Conservation (phyloP, 345 rosid genomes). For the Fremontodendron californicum region DNA sequence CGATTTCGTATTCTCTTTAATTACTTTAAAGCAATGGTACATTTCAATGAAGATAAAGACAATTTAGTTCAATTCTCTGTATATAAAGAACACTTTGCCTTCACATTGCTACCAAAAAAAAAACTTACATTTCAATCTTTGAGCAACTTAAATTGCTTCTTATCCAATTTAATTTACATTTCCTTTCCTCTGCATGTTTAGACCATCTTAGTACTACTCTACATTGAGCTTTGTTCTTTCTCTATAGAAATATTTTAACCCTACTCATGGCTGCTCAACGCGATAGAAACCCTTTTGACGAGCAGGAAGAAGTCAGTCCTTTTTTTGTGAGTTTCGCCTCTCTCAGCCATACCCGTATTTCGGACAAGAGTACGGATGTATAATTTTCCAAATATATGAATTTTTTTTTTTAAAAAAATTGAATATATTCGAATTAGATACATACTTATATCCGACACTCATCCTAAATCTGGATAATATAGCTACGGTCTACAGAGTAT, state of each 20-base stretch:
- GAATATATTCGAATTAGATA: no score
- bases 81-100: background rate
- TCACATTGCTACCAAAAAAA: no score
- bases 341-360: background rate
- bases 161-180: no score
- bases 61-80: background rate
- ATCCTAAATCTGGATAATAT: no score
- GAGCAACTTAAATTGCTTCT: no score
- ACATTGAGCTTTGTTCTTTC: background rate
- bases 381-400: no score
- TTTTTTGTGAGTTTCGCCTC: conserved; percentile 56
- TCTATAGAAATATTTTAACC: background rate
- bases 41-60: background rate
- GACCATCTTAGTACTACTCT: background rate
- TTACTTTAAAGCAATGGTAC: background rate
- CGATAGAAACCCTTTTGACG: conserved; percentile 81
- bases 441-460: no score
- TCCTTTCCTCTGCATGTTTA: background rate
- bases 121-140: no score
- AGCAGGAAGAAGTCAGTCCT: conserved; percentile 82
- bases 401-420: no score
- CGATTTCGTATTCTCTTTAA: background rate
- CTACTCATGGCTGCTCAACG: conserved; percentile 65
- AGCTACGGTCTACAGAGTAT: no score
- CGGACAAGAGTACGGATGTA: no score